Conservation (phyloP, 192 early-diverging fungal genomes). For the Rhizophagus sp. region DNA sequence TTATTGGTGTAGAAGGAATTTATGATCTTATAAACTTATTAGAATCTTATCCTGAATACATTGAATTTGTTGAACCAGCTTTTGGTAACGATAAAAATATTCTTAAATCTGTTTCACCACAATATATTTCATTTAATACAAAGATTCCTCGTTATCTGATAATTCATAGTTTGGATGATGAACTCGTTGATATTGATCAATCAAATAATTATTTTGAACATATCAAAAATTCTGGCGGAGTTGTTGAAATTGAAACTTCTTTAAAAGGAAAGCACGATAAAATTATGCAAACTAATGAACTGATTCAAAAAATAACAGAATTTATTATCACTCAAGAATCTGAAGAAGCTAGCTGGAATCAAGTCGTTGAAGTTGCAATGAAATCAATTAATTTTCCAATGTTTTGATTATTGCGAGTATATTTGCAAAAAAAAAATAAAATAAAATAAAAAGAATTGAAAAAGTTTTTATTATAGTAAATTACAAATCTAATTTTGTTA, state of each 20-base stretch:
- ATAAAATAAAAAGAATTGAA: too few species aligned
- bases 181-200: constrained; percentile 65
- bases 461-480: too few species aligned
- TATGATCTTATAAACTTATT: constrained; percentile 76
- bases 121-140: constrained; percentile 23
- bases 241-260: constrained; percentile 22
- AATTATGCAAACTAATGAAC: constrained; percentile 34
- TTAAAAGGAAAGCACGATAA: constrained; percentile 42
- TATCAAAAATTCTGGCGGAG: constrained; percentile 34
- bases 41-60: constrained; percentile 62
- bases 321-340: constrained; percentile 33
- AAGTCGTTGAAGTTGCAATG: background rate
- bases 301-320: constrained; percentile 34
- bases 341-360: background rate
- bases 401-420: background rate
- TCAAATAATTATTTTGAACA: constrained; percentile 43
- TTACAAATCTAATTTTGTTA: too few species aligned
- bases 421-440: too few species aligned
- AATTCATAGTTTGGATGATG: constrained; percentile 68
- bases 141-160: constrained; percentile 55
- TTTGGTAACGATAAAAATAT: constrained; percentile 55
- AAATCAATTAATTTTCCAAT: background rate
- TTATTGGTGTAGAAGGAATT: constrained; percentile 81
- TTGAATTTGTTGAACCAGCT: constrained; percentile 70
- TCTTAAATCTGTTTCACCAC: constrained; percentile 51